phyloP scores from a whole-genome alignment of 345 rosid genomes.

The Excoecaria agallocha region DNA sequence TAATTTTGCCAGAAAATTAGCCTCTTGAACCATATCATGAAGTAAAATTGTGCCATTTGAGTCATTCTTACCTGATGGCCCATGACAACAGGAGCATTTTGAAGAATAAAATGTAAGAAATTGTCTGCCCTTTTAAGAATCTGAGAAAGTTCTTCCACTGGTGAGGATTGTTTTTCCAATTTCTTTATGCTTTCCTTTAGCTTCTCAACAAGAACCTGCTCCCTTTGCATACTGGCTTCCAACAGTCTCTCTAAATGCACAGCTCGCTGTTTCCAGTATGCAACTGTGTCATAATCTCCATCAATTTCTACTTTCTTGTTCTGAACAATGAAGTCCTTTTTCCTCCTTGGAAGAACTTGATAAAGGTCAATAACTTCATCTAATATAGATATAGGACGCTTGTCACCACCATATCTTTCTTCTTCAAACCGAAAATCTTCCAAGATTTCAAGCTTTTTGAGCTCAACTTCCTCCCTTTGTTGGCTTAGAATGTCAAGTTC shows the following conservation, averaged over 20 bases:
- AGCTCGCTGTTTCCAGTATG: conserved; percentile 78
- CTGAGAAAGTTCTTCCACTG: conserved; percentile 79
- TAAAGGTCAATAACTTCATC: conserved; percentile 50
- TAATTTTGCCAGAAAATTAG: neutral
- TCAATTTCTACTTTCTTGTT: conserved; percentile 57
- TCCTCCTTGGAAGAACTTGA: conserved; percentile 53
- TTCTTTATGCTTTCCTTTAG: conserved; percentile 59
- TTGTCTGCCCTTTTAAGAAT: conserved; percentile 87
- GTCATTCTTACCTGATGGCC: conserved; percentile 73
- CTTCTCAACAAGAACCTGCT: conserved; percentile 62
- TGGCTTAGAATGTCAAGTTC: conserved; percentile 72
- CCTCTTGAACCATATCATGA: neutral
- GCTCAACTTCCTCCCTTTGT: conserved; percentile 82
- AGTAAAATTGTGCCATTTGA: neutral
- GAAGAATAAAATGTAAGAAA: conserved; percentile 88
- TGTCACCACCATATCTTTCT: conserved; percentile 46
- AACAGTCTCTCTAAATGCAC: conserved; percentile 58
- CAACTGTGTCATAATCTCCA: conserved; percentile 65
- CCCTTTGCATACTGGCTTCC: conserved; percentile 73
- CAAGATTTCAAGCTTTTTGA: conserved; percentile 73
- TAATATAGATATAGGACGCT: conserved; percentile 60
- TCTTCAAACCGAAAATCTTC: conserved; percentile 86
- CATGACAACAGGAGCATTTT: conserved; percentile 87
- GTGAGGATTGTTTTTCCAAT: conserved; percentile 70
- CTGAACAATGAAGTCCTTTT: conserved; percentile 45